A percentile compares a stretch with the other conserved stretches of the same genome.
Evolutionary conservation across 257 asterid genomes (phyloP).

Genomic region (Cynanchum wilfordii): DNA sequence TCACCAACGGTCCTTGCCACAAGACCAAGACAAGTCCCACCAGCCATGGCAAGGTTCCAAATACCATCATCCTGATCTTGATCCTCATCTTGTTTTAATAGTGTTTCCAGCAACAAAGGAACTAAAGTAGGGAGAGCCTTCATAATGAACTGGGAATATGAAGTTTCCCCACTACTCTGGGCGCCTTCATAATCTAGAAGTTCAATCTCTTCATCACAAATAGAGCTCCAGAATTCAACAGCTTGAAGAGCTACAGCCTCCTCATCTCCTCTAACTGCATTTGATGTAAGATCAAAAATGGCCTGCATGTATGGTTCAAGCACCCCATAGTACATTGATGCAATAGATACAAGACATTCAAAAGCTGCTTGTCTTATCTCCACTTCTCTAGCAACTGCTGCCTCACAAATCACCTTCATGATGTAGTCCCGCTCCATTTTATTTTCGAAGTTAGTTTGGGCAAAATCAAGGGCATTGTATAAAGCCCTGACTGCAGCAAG

Average conservation of each 20-base stretch:
- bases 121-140: slow-evolving; percentile 70
- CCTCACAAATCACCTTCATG: slow-evolving; percentile 77
- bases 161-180: slow-evolving; percentile 46
- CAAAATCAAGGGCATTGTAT: slow-evolving; percentile 87
- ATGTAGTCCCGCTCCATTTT: slow-evolving; percentile 82
- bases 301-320: slow-evolving; percentile 76
- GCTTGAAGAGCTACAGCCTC: slow-evolving; percentile 90
- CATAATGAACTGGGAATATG: slow-evolving; percentile 63
- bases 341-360: slow-evolving; percentile 83
- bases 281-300: slow-evolving; percentile 70
- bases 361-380: slow-evolving; percentile 80
- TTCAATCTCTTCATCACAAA: slow-evolving; percentile 82
- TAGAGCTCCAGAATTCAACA: slow-evolving; percentile 87
- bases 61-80: slow-evolving; percentile 83
- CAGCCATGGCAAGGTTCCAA: slow-evolving; percentile 92
- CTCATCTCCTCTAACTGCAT: slow-evolving; percentile 72
- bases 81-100: slow-evolving; percentile 81
- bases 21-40: slow-evolving; percentile 78
- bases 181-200: slow-evolving; percentile 60
- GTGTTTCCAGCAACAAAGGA: slow-evolving; percentile 77
- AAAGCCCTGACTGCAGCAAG: slow-evolving; percentile 80
- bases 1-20: slow-evolving; percentile 83
- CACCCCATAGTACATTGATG: slow-evolving; percentile 65
- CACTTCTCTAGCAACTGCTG: slow-evolving; percentile 62
- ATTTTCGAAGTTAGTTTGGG: slow-evolving; percentile 76